Evolutionary conservation across 208 protist genomes (phyloP), one percentile per base, ranked within the genome.

Genomic region (Trypanosoma grayi): DNA sequence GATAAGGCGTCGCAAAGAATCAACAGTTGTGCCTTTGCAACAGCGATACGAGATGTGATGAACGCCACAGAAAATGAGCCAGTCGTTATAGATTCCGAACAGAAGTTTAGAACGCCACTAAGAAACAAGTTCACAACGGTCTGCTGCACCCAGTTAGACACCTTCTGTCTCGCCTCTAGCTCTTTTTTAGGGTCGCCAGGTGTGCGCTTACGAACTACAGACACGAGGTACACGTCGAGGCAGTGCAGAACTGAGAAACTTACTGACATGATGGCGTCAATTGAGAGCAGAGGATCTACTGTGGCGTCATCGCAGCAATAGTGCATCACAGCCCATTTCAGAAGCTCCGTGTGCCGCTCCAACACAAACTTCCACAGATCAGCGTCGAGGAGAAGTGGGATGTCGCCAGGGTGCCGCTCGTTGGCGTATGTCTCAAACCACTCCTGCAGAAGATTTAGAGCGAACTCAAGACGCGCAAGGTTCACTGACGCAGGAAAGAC

Each of bases 351-450:
- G 59, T 92, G 85, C 1, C 85, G 79, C 18, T 79, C 66, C 7
- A 92, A 40, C n/a, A 91, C 52, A 79, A 95, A 92, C 6, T 20
- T 31, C 76, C 83, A 90, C n/a, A 92, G 50, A 39, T 92, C 85
- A 0, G 44, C 47, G 50, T 85, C 73, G 50, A 16, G 53, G 40
- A 77, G 82, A 68, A 18, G 66, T 41, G 63, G 77, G 47, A 43
- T 70, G 7, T 60, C 60, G 65, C 76, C 83, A 13, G 73, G 80
- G 53, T 89, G 80, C 25, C 72, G 69, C n/a, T 60, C 52, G 14
- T 41, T 39, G 10, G 68, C 52, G 66, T 92, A 94, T 7, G n/a
- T 24, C 0, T 70, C 25, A 57, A 88, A 75, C 79, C 85, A 95
- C 22, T 66, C 52, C 9, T 75, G 75, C 14, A 95, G 66, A n/a